Conservation (phyloP, 2,329 filamentous ascomycete genomes). For the Biscogniauxia marginata region DNA sequence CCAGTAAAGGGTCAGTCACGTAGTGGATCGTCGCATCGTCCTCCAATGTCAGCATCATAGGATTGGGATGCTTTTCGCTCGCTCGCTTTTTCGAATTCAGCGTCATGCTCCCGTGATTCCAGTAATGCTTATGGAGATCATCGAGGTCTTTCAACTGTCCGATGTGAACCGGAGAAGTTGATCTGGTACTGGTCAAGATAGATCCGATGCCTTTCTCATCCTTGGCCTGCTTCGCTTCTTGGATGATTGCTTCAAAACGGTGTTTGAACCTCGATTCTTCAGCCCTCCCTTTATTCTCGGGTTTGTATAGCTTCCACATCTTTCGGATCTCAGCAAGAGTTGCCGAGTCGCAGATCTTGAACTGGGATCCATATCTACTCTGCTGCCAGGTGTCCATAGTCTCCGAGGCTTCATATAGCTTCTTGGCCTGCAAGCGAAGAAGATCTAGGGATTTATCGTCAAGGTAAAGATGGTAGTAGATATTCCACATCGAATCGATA, state of each 20-base stretch:
- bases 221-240: neutral
- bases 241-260: constrained; percentile 4
- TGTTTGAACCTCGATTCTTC: constrained; percentile 1
- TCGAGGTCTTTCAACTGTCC: constrained; percentile 22
- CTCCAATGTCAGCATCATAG: constrained; percentile 41
- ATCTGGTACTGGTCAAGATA: constrained; percentile 33
- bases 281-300: neutral
- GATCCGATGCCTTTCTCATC: neutral
- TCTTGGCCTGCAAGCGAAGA: constrained; percentile 42
- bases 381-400: constrained; percentile 45
- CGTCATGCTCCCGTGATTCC: constrained; percentile 33
- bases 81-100: constrained; percentile 7
- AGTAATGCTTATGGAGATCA: constrained; percentile 32
- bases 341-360: constrained; percentile 48
- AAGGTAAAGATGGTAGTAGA: constrained; percentile 55
- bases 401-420: constrained; percentile 39
- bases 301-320: constrained; percentile 40
- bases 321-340: constrained; percentile 42
- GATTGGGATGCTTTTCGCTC: constrained; percentile 36
- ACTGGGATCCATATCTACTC: constrained; percentile 40
- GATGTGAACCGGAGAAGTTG: constrained; percentile 36
- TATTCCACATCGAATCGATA: constrained; percentile 44
- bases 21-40: constrained; percentile 43
- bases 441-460: constrained; percentile 35
- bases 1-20: constrained; percentile 48